phyloP scores from a whole-genome alignment of 2,329 filamentous ascomycete genomes.

The Sclerotinia subarctica region DNA sequence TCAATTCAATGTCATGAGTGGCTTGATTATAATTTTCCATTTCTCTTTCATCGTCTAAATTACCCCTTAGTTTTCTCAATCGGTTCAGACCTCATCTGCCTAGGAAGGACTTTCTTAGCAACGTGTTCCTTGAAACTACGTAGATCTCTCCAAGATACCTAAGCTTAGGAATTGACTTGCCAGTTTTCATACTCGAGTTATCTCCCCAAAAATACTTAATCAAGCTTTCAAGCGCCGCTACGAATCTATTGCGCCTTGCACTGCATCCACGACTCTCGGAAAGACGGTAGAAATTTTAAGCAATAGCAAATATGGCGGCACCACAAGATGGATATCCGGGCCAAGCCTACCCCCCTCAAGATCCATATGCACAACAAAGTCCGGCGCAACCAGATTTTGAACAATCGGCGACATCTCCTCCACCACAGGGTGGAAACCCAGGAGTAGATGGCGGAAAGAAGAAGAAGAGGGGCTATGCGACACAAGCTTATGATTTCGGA shows the following conservation, averaged over 20 bases:
- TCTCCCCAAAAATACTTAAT: conserved; percentile 21
- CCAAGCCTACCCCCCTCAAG: conserved; percentile 42
- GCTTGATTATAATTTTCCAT: conserved; percentile 19
- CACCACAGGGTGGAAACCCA: conserved; percentile 36
- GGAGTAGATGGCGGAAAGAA: conserved; percentile 57
- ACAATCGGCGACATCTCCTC: conserved; percentile 28
- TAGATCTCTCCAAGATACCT: conserved; percentile 19
- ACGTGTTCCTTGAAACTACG: conserved; percentile 34
- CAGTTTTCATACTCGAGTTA: conserved; percentile 21
- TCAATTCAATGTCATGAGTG: conserved; percentile 29
- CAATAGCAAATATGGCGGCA: conserved; percentile 44
- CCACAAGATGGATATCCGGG: conserved; percentile 51
- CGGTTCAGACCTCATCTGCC: conserved; percentile 13
- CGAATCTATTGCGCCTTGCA: conserved; percentile 20
- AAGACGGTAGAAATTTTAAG: conserved; percentile 2
- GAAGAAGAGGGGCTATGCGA: conserved; percentile 94
- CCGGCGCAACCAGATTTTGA: conserved; percentile 39
- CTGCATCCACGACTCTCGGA: conserved; percentile 4
- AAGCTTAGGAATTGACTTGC: conserved; percentile 22
- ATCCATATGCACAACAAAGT: conserved; percentile 47
- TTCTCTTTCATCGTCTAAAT: conserved; percentile 23
- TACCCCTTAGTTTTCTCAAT: neutral
- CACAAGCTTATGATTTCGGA: conserved; percentile 90
- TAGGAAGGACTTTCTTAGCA: conserved; percentile 27
- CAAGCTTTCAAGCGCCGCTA: conserved; percentile 22